These are phyloP conservation scores for Amphichorda felina DNA, from an alignment of 2,329 filamentous ascomycete genomes.

Conservation along the genomic window DNA sequence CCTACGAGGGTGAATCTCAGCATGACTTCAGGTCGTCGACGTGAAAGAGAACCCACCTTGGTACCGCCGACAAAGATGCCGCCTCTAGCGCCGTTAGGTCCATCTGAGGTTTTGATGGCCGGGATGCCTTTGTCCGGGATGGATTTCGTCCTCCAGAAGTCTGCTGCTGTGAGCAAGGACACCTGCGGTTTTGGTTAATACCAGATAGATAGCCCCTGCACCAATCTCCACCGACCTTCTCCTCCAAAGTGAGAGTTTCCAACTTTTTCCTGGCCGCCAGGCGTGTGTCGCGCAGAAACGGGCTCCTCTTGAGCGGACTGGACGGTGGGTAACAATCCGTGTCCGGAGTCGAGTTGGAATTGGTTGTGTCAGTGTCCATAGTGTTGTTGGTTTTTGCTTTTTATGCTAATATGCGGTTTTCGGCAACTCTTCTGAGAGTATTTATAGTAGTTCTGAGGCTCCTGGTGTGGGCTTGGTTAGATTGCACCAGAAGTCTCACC, in stretches of 20 bases:
- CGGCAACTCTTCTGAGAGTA: no score
- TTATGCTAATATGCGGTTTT: no score
- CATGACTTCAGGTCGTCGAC: background rate
- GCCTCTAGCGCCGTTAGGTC: constrained; percentile 58
- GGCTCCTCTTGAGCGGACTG: constrained; percentile 26
- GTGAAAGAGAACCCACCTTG: constrained; percentile 27
- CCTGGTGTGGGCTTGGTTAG: no score
- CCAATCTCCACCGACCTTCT: constrained; percentile 11
- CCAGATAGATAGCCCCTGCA: background rate
- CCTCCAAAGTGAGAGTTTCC: constrained; percentile 20
- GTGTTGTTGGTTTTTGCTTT: no score
- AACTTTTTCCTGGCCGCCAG: constrained; percentile 35
- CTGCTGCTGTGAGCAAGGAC: constrained; percentile 46
- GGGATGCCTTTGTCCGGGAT: constrained; percentile 53
- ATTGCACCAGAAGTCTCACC: no score
- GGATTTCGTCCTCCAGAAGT: constrained; percentile 59
- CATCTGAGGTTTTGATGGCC: constrained; percentile 55
- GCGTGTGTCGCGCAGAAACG: constrained; percentile 24
- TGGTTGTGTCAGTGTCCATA: constrained; percentile 16
- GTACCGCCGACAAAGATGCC: constrained; percentile 58
- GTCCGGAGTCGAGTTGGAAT: constrained; percentile 31
- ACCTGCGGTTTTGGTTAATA: constrained; percentile 23
- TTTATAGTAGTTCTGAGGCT: no score
- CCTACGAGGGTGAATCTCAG: constrained; percentile 29
- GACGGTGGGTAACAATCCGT: constrained; percentile 35